These are phyloP conservation scores for Scolecobasidium constrictum DNA, from an alignment of 2,329 filamentous ascomycete species.

Conservation along the genomic window DNA sequence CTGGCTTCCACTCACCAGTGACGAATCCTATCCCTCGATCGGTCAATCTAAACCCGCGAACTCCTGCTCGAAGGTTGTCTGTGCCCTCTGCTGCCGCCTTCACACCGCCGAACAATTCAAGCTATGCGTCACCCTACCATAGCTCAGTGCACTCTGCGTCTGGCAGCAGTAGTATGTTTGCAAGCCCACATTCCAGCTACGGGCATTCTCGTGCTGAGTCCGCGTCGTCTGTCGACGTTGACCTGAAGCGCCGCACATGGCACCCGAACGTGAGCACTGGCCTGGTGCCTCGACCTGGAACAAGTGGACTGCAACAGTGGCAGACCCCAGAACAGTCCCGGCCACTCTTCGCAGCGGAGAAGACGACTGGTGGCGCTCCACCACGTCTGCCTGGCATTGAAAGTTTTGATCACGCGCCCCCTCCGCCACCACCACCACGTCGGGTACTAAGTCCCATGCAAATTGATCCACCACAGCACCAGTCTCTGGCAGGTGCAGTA, in stretches of 20 bases:
- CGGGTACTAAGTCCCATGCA: conserved; percentile 68
- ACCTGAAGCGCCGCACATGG: conserved; percentile 75
- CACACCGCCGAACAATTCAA: conserved; percentile 47
- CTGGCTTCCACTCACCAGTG: conserved; percentile 60
- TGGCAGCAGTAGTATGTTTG: conserved; percentile 47
- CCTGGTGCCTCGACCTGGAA: conserved; percentile 47
- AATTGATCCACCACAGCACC: conserved; percentile 40
- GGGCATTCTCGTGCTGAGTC: conserved; percentile 58
- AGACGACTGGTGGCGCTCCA: conserved; percentile 39
- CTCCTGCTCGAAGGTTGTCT: conserved; percentile 65
- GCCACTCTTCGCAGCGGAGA: conserved; percentile 44
- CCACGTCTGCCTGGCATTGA: conserved; percentile 78
- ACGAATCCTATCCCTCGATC: conserved; percentile 58
- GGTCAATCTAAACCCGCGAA: conserved; percentile 62
- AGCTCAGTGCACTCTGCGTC: conserved; percentile 39
- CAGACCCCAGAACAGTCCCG: conserved; percentile 56
- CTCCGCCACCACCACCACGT: conserved; percentile 49
- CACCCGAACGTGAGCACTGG: conserved; percentile 64
- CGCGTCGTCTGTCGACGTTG: conserved; percentile 52
- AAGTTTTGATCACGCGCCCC: conserved; percentile 71
- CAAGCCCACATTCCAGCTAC: conserved; percentile 56
- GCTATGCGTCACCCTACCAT: conserved; percentile 44
- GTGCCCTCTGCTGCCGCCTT: conserved; percentile 73
- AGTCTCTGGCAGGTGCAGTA: conserved; percentile 19
- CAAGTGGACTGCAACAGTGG: conserved; percentile 65